Evolutionary conservation across 345 rosid genomes (phyloP).

Genomic region (Bruguiera gymnorhiza): DNA sequence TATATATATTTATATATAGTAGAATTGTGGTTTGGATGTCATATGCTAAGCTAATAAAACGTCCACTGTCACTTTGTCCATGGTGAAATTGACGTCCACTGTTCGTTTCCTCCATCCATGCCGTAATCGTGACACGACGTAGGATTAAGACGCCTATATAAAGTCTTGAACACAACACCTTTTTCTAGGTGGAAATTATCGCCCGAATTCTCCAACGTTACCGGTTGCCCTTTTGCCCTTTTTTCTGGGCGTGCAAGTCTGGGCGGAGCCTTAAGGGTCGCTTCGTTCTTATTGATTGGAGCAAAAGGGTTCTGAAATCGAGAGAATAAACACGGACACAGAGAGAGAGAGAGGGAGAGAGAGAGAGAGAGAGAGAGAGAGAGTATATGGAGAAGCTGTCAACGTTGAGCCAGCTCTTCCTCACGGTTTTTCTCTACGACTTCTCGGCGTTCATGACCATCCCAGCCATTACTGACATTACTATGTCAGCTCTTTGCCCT

Average conservation of each 20-base stretch:
- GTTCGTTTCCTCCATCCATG: too few species aligned
- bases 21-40: background rate
- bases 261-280: background rate
- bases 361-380: conserved; percentile 2
- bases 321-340: background rate
- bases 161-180: too few species aligned
- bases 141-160: too few species aligned
- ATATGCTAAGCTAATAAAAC: too few species aligned
- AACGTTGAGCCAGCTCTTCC: conserved; percentile 25
- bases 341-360: conserved; percentile 6
- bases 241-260: too few species aligned
- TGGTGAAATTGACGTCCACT: too few species aligned
- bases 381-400: conserved; percentile 15
- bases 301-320: background rate
- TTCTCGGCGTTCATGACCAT: conserved; percentile 32
- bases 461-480: conserved; percentile 41
- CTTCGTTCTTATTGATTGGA: background rate
- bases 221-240: too few species aligned
- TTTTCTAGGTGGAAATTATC: too few species aligned
- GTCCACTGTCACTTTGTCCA: too few species aligned
- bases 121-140: too few species aligned
- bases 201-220: too few species aligned
- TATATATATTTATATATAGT: background rate
- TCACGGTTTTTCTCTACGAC: conserved; percentile 30
- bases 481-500: conserved; percentile 46